These are phyloP conservation scores for Clarireedia homoeocarpa DNA, from an alignment of 2,329 filamentous ascomycete species.

Conservation along the genomic window DNA sequence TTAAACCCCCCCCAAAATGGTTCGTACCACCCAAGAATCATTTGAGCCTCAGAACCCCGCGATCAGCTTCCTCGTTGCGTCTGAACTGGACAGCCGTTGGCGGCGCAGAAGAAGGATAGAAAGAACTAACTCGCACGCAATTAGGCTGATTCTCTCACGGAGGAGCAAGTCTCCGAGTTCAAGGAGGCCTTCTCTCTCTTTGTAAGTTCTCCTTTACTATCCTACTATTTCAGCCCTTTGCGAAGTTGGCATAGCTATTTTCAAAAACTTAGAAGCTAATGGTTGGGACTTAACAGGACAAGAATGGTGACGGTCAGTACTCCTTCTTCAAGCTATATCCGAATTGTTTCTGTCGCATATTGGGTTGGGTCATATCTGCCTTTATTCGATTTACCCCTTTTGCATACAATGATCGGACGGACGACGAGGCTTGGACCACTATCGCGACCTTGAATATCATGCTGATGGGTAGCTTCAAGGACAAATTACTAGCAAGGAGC, in stretches of 20 bases:
- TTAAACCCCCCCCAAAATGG: neutral
- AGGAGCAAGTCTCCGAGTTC: conserved; percentile 99
- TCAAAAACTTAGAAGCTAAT: conserved; percentile 23
- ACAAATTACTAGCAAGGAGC: conserved; percentile 86
- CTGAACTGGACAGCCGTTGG: neutral
- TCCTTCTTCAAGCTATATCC: neutral
- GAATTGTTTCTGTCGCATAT: neutral
- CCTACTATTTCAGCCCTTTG: conserved; percentile 13
- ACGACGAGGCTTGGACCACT: too few species aligned
- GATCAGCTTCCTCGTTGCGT: neutral
- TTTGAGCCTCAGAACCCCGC: neutral
- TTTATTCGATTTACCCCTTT: neutral
- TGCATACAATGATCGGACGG: neutral
- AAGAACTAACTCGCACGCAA: conserved; percentile 13
- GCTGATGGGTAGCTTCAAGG: conserved; percentile 39
- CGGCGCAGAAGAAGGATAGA: neutral
- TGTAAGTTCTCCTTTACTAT: conserved; percentile 55
- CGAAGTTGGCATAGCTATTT: conserved; percentile 9
- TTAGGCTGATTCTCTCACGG: conserved; percentile 95
- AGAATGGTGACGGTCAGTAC: conserved; percentile 81
- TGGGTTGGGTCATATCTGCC: neutral
- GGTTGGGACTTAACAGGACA: conserved; percentile 51
- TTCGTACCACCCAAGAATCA: neutral
- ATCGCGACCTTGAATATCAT: neutral
- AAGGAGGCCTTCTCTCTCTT: conserved; percentile 99